Evolutionary conservation across 2,329 filamentous ascomycete genomes (phyloP), one percentile per base, ranked within the genome.

Genomic region (Didymella lethalis): DNA sequence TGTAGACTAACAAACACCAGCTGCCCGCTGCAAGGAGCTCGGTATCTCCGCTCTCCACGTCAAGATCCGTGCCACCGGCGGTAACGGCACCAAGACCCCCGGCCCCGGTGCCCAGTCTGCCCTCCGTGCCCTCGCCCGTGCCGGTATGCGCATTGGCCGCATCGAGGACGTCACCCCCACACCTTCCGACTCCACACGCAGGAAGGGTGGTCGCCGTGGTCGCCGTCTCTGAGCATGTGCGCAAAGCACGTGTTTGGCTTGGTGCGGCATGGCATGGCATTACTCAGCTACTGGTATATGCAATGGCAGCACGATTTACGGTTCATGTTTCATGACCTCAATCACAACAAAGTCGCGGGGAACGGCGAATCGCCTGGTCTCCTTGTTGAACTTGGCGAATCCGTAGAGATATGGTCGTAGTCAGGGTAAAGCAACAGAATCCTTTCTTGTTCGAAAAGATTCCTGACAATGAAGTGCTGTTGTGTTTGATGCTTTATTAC

Each of bases 201-300:
- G 94, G 87, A 99, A 99, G 93, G 95, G 95, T 87, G 95, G 95
- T 97, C 93, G 95, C 85, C 94, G 95, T 91, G 95, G 95, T 98
- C 95, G 95, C 86, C 94, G 95, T 97, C 91, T 99, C 84, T 99
- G 86, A 91, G 84, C 81, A 77, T 79, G 67, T 80, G 75, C 76
- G 68, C 56, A 80, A 74, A 76, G 68, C 58, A 64, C 67, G 61
- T 63, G 76, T 77, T 78, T 77, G 78, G 66, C 67, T 65, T 67
- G 64, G 61, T 70, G 70, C 67, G 64, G 62, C 63, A 65, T 67
- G 67, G 70, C 64, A 71, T 75, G 72, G 69, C 69, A 72, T 71
- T 58, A 49, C 49, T 49, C 40, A 38, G 51, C 23, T 48, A 41
- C 34, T 54, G 64, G 65, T 67, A 49, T 62, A 59, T 59, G 50